phyloP scores from a whole-genome alignment of 108 stramenopile species.

The Pseudonitzschia multiseries region DNA sequence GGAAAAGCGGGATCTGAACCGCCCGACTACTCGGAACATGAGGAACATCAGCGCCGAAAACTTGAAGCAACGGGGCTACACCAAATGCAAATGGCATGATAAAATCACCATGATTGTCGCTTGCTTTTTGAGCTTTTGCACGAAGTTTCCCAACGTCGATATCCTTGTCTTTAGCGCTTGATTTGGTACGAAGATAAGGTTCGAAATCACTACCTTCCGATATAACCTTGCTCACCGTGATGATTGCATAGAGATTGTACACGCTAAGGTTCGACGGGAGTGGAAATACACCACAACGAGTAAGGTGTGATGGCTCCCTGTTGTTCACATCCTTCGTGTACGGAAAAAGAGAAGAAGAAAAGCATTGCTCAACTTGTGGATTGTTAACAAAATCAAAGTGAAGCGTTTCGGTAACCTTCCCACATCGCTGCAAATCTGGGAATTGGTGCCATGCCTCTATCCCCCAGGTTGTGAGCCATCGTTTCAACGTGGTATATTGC shows the following conservation, averaged over 20 bases:
- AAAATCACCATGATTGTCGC: constrained; percentile 57
- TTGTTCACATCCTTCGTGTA: constrained; percentile 29
- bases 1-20: constrained; percentile 85
- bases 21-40: constrained; percentile 70
- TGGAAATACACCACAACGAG: constrained; percentile 86
- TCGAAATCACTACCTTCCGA: constrained; percentile 64
- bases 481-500: constrained; percentile 87
- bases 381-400: constrained; percentile 84
- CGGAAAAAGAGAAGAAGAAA: constrained; percentile 66
- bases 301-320: constrained; percentile 29
- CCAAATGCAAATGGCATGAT: constrained; percentile 87
- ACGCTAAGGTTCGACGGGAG: constrained; percentile 72
- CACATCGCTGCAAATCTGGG: constrained; percentile 72
- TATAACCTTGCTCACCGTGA: constrained; percentile 79
- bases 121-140: constrained; percentile 58
- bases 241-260: constrained; percentile 76
- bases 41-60: constrained; percentile 74
- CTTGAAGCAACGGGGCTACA: constrained; percentile 79
- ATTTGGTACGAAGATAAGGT: constrained; percentile 29
- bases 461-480: constrained; percentile 23
- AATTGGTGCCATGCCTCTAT: constrained; percentile 37
- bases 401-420: constrained; percentile 75
- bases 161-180: constrained; percentile 19
- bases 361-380: constrained; percentile 56
- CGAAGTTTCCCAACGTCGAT: constrained; percentile 62